Percentiles rank a stretch among this genome's conserved stretches.
Evolutionary conservation across 2,329 filamentous ascomycete species (phyloP).

Genomic region (Hysterium pulicare): DNA sequence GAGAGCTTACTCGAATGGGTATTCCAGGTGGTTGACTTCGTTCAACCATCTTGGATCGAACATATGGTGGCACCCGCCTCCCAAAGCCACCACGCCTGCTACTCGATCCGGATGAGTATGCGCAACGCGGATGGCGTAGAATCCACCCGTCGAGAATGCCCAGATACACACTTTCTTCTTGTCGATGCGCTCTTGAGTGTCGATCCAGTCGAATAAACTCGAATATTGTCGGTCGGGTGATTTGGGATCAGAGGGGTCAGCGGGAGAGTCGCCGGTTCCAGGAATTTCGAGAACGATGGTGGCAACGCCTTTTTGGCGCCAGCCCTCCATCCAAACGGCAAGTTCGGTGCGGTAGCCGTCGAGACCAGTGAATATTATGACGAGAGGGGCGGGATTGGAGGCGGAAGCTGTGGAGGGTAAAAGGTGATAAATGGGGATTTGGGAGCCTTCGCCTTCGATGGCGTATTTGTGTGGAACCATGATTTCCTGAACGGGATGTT

Average conservation of each 20-base stretch:
- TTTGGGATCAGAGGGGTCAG: conserved; percentile 42
- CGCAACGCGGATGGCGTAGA: conserved; percentile 56
- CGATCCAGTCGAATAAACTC: conserved; percentile 55
- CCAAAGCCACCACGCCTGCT: conserved; percentile 51
- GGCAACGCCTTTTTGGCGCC: conserved; percentile 48
- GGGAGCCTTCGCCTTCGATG: conserved; percentile 49
- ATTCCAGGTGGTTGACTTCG: conserved; percentile 55
- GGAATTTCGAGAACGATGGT: conserved; percentile 55
- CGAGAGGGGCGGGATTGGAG: conserved; percentile 46
- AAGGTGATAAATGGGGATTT: conserved; percentile 65
- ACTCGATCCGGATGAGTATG: conserved; percentile 55
- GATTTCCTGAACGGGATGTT: conserved; percentile 61
- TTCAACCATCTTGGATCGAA: conserved; percentile 54
- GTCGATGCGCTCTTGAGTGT: conserved; percentile 46
- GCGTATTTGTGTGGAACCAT: conserved; percentile 57
- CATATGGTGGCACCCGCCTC: conserved; percentile 58
- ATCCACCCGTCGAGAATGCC: conserved; percentile 59
- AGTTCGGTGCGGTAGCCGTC: conserved; percentile 59
- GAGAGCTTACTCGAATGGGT: conserved; percentile 57
- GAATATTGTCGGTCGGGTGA: conserved; percentile 54
- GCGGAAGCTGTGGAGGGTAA: conserved; percentile 48
- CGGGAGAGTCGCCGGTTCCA: conserved; percentile 57
- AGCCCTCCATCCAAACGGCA: conserved; percentile 51
- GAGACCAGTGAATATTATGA: conserved; percentile 57
- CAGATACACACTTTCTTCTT: conserved; percentile 49